Percentiles rank a stretch among this genome's conserved stretches.
Evolutionary conservation across 2,329 filamentous ascomycete genomes (phyloP).

Genomic region (Ophiostoma ulmi): DNA sequence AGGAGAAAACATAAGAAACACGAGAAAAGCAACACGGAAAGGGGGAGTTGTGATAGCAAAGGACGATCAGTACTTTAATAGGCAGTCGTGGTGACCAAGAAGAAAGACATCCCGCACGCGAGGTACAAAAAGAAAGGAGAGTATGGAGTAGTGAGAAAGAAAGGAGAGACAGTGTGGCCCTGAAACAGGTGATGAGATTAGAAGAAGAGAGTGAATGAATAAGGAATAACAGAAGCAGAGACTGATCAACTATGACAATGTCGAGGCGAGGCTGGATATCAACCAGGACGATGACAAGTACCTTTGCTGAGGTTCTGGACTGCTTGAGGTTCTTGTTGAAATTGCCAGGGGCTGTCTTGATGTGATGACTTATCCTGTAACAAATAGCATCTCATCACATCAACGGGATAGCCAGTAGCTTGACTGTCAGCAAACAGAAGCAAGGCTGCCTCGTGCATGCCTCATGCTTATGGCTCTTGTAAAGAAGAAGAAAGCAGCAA

Average conservation of each 20-base stretch:
- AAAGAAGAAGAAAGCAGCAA: not conserved
- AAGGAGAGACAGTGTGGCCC: not conserved
- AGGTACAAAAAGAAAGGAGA: not conserved
- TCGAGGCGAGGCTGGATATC: not conserved
- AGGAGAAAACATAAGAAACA: not conserved
- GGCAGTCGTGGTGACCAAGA: not conserved
- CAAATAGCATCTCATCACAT: not conserved
- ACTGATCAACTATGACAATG: not conserved
- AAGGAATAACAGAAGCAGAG: not conserved
- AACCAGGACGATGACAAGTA: not conserved
- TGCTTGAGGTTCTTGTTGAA: not conserved
- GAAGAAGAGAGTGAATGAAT: not conserved
- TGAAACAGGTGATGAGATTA: not conserved
- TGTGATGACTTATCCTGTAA: slow-evolving; percentile 12
- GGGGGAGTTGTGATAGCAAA: not conserved
- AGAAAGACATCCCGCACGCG: not conserved
- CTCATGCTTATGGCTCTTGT: not conserved
- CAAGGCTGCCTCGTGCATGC: not conserved
- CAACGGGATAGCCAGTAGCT: not conserved
- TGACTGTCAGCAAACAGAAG: not conserved
- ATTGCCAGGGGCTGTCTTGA: slow-evolving; percentile 8
- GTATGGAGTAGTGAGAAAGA: not conserved
- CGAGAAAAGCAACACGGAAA: not conserved
- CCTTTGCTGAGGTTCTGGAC: not conserved
- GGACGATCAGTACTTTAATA: slow-evolving; percentile 1